Evolutionary conservation across 1,139 yeast genomes (phyloP), one percentile per base, ranked within the genome.

Genomic region (Saccharomyces hybrid): DNA sequence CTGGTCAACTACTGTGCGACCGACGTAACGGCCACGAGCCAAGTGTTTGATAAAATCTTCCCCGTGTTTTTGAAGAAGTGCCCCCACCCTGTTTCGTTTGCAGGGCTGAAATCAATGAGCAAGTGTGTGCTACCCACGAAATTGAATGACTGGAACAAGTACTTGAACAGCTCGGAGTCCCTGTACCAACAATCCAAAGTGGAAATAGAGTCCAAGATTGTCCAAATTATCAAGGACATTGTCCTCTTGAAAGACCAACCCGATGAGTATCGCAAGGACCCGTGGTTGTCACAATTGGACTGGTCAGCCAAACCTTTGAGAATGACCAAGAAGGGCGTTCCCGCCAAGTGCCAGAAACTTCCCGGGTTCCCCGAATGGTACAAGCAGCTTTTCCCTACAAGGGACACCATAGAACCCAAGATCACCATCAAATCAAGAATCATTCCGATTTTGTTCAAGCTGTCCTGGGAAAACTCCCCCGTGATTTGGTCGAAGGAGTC

Each of bases 281-380:
- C 96, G 0, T 95, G 99, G 99, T 74, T 91, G 42, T 75, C 78
- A 3, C 99, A 95, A 68, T 74, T 95, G 56, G 90, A 95, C 67
- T 95, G 99, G 99, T 78, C 82, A 0, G 74, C 84, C 2, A 78
- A 77, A 50, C 85, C 87, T 1, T 71, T 78, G 0, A 78, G 82
- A 56, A 63, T 82, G 53, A 87, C 84, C 16, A 90, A 88, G 67
- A 78, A 81, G 44, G 96, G 95, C 3, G 75, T 75, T n/a, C 88
- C 88, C 0, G 78, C 75, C n/a, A 88, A 90, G 53, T 82, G 81
- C 32, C 96, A 89, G 68, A 90, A 81, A 64, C 67, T 89, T 53
- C 95, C 96, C 0, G 98, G 97, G 0, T 89, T 79, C 66, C 99
- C 99, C 0, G 86, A 86, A 62, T 95, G 99, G 99, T 95, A 88